Conservation (phyloP, 169 alveolate species). For the Eimeria maxima region DNA sequence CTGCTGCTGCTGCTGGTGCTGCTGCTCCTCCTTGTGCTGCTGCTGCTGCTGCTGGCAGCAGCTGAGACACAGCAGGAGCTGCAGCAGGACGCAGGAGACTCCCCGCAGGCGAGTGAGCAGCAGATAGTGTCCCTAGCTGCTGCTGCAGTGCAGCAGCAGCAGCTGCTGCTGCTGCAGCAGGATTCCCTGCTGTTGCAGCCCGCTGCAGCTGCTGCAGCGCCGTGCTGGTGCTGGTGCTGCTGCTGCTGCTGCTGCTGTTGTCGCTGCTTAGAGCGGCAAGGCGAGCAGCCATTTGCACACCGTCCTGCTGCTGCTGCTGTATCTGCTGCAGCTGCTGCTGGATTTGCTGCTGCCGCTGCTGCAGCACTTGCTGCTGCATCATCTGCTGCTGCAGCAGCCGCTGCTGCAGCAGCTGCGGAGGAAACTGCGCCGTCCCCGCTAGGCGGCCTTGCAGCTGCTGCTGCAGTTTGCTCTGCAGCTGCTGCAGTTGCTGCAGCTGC, state of each 20-base stretch:
- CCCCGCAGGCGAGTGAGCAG: slow-evolving; percentile 62
- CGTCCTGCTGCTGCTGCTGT: slow-evolving; percentile 60
- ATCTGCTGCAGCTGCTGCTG: slow-evolving; percentile 59
- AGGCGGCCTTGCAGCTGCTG: slow-evolving; percentile 73
- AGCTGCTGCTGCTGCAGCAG: slow-evolving; percentile 69
- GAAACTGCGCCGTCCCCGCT: slow-evolving; percentile 33
- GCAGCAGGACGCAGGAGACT: slow-evolving; percentile 47
- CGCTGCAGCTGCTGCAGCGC: slow-evolving; percentile 76
- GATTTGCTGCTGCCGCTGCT: slow-evolving; percentile 51
- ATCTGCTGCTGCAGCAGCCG: slow-evolving; percentile 74
- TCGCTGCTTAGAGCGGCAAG: slow-evolving; percentile 49
- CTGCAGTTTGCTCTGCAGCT: too few relatives aligned
- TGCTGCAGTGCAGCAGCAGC: slow-evolving; percentile 77
- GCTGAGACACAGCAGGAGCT: slow-evolving; percentile 44
- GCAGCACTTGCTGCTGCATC: slow-evolving; percentile 65
- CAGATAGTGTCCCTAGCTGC: slow-evolving; percentile 59
- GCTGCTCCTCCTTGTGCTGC: slow-evolving; percentile 16
- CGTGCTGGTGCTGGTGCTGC: slow-evolving; percentile 20
- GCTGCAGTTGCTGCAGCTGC: too few relatives aligned
- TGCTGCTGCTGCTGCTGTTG: slow-evolving; percentile 50
- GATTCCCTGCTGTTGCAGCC: slow-evolving; percentile 55
- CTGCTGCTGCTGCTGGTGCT: slow-evolving; percentile 66
- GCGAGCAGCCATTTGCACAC: slow-evolving; percentile 49
- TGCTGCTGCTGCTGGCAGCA: slow-evolving; percentile 72
- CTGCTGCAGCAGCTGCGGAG: slow-evolving; percentile 74